A percentile compares a stretch with the other conserved stretches of the same genome.
Conservation (phyloP, 78 protist genomes). For the Dictyostelium capitatum region DNA sequence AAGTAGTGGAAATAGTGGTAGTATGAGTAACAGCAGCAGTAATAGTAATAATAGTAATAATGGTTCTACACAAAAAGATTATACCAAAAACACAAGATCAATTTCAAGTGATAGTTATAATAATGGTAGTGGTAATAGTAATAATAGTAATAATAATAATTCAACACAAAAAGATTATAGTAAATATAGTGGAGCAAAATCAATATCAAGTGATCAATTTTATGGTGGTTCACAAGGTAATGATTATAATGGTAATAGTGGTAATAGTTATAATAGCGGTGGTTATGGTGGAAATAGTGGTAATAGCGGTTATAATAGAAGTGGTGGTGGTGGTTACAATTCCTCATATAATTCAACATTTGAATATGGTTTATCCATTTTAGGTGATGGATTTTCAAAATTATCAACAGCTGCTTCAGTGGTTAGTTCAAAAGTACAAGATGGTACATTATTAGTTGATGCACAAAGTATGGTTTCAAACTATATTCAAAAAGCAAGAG, state of each 20-base stretch:
- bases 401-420: constrained; percentile 42
- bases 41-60: background rate
- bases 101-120: constrained; percentile 19
- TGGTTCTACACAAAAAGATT: background rate
- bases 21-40: background rate
- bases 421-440: constrained; percentile 60
- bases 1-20: background rate
- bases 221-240: constrained; percentile 42
- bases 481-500: constrained; percentile 73
- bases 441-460: constrained; percentile 61
- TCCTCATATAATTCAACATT: constrained; percentile 1
- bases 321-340: constrained; percentile 4
- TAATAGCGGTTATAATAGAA: background rate
- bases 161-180: constrained; percentile 10
- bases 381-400: constrained; percentile 50
- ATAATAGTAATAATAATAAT: background rate
- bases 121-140: background rate
- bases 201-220: constrained; percentile 58
- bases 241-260: constrained; percentile 8
- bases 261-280: background rate
- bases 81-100: constrained; percentile 11
- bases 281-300: constrained; percentile 11
- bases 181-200: constrained; percentile 60
- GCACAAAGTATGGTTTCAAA: constrained; percentile 34
- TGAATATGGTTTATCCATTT: constrained; percentile 70